Evolutionary conservation across 441 rosid species (phyloP), one percentile per base, ranked within the genome.

Genomic region (Capsella rubella): DNA sequence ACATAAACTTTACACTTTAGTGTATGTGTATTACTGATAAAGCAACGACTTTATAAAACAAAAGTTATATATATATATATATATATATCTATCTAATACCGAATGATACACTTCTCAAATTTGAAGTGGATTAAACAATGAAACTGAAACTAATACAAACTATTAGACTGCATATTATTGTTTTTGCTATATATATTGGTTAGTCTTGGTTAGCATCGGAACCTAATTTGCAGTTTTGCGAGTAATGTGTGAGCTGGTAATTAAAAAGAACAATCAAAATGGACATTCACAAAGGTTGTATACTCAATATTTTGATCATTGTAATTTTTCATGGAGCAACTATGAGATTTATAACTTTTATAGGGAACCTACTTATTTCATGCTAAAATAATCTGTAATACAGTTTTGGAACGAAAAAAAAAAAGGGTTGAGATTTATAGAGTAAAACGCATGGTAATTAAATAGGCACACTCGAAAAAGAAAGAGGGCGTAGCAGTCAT

Each of bases 371-470:
- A 43, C 29, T 62, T 32, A 6, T 42, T 6, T 3, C 43, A 40
- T 71, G 47, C 13, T 1, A 52, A 62, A 53, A 42, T 32, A 53
- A 42, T 32, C 6, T 52, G 7, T 45, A 43, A 14, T 4, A 37
- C 39, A 57, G 13, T 8, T 29, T 49, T 58, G 28, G 46, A 39
- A 4, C 6, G 35, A 4, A 10, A 10, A 39, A 11, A 18, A 29
- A 58, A 54, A 25, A 27, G 58, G 47, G n/a, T n/a, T 14, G 6
- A 55, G 42, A 45, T 11, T 3, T n/a, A 15, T 60, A 60, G 71
- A 63, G 75, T 55, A 76, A 76, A 45, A 69, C 65, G 75, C 71
- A 76, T 76, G 71, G 66, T 39, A 39, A 2, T 21, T 21, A 21
- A 18, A 47, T 39, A 39, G 71, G 75, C 79, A 76, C 62, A 49